Evolutionary conservation across 176 grass and related monocot species (phyloP), one percentile per base, ranked within the genome.

Genomic region (Olyra latifolia): DNA sequence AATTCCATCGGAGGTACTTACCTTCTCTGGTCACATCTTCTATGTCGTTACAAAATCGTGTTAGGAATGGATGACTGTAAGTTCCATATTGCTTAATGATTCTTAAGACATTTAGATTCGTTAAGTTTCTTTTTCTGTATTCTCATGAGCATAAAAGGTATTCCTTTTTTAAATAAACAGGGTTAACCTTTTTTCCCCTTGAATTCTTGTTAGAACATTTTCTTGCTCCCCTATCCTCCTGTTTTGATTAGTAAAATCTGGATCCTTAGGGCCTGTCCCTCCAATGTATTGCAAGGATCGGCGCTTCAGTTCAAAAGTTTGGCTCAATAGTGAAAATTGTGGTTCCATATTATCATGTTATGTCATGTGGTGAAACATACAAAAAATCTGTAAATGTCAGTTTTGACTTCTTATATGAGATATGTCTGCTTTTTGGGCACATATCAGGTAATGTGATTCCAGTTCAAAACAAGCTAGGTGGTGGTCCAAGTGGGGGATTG

Each of bases 391-490:
- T 55, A 81, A 52, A 54, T 41, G 10, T 49, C 66, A 48, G 5
- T 30, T 83, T 65, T 81, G 38, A 30, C 22, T 84, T 75, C 35
- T 48, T 23, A 70, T 75, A 56, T 81, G 56, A 30, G 24, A 77
- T 55, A n/a, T 65, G 14, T 66, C 22, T 81, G 16, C 8, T 40
- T 81, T 73, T 71, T 80, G 82, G 56, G 17, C 29, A 55, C 29
- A 59, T 77, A 59, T 82, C 66, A 86, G 88, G 83, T 59, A 85
- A 66, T 78, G 66, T 1, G 14, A 81, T 75, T 74, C 78, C 76
- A 24, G 72, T 94, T 84, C 87, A 90, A 86, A 91, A 77, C 80
- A 88, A 90, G 69, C 59, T 77, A 86, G 49, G 25, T 76, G 72
- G 12, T 84, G 84, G 17, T 14, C 7, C 79, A 66, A 84, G 5